These are phyloP conservation scores for Kwoniella shivajii DNA, from an alignment of 1,284 basidiomycete genomes.

Conservation along the genomic window DNA sequence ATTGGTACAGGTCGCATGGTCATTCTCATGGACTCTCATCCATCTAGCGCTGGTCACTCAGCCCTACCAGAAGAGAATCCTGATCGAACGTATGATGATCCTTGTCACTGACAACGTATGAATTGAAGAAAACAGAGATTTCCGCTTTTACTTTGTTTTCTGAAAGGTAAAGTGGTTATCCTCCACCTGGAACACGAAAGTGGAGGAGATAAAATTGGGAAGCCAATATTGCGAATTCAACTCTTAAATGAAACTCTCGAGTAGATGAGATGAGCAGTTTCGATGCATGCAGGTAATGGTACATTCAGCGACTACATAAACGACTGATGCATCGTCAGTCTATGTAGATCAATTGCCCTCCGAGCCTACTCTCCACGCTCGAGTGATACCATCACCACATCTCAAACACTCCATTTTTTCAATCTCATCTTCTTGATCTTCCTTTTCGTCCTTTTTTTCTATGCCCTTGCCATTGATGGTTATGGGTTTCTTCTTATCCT, in stretches of 20 bases:
- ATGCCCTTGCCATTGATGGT: neutral
- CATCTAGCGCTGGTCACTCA: too few relatives aligned
- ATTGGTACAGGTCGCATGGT: slow-evolving; percentile 21
- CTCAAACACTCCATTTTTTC: slow-evolving; percentile 74
- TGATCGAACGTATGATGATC: too few relatives aligned
- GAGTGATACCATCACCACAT: slow-evolving; percentile 59
- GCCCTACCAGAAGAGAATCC: too few relatives aligned
- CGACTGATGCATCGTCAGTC: neutral
- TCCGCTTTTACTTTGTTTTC: neutral
- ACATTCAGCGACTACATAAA: too few relatives aligned
- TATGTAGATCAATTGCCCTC: slow-evolving; percentile 8
- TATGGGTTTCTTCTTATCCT: slow-evolving; percentile 3
- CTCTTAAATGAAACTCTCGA: too few relatives aligned
- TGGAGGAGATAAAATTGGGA: too few relatives aligned
- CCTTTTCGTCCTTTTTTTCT: slow-evolving; percentile 5
- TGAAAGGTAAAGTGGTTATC: slow-evolving; percentile 1
- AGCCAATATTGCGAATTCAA: too few relatives aligned
- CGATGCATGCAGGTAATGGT: too few relatives aligned
- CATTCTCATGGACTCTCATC: slow-evolving; percentile 38
- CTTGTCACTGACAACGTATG: too few relatives aligned
- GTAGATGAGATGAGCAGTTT: too few relatives aligned
- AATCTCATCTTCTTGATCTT: slow-evolving; percentile 13
- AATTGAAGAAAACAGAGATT: neutral
- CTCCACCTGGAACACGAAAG: slow-evolving; percentile 9
- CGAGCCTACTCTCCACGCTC: slow-evolving; percentile 36